Percentiles rank a stretch among this genome's conserved stretches.
phyloP scores from a whole-genome alignment of 2,329 filamentous ascomycete genomes.

The Cladosporium oxysporum region DNA sequence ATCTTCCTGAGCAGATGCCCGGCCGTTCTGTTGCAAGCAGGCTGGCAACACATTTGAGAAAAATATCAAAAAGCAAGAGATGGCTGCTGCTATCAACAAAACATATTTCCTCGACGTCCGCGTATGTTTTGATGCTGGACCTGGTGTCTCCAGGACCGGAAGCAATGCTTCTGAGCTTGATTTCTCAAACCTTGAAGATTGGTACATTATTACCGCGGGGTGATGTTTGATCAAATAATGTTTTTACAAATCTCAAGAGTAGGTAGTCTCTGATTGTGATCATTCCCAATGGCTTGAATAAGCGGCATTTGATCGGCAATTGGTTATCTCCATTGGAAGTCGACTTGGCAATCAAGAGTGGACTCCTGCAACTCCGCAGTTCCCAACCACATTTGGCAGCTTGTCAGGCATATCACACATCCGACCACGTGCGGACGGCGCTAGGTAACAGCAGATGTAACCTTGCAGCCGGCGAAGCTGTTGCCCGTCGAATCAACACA shows the following conservation, averaged over 20 bases:
- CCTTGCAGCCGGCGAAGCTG: background rate
- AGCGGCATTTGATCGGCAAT: conserved; percentile 10
- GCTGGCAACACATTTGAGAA: background rate
- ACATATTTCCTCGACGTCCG: background rate
- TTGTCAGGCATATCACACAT: background rate
- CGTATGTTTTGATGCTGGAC: background rate
- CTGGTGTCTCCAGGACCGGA: background rate
- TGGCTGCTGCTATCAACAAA: background rate
- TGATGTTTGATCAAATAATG: background rate
- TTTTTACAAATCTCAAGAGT: no score
- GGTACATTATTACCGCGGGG: background rate
- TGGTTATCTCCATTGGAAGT: background rate
- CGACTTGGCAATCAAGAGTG: conserved; percentile 4
- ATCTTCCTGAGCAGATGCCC: no score
- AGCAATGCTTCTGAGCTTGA: background rate
- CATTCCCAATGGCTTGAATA: background rate
- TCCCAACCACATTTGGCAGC: background rate
- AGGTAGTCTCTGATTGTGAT: no score
- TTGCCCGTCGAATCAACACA: background rate
- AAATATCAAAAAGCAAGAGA: background rate
- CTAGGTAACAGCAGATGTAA: conserved; percentile 4
- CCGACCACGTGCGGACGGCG: background rate
- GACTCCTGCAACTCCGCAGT: background rate
- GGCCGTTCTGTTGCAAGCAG: background rate
- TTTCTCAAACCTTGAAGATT: background rate